Evolutionary conservation across 495 filamentous ascomycete species (phyloP).

Genomic region (Pyrenula massariospora): DNA sequence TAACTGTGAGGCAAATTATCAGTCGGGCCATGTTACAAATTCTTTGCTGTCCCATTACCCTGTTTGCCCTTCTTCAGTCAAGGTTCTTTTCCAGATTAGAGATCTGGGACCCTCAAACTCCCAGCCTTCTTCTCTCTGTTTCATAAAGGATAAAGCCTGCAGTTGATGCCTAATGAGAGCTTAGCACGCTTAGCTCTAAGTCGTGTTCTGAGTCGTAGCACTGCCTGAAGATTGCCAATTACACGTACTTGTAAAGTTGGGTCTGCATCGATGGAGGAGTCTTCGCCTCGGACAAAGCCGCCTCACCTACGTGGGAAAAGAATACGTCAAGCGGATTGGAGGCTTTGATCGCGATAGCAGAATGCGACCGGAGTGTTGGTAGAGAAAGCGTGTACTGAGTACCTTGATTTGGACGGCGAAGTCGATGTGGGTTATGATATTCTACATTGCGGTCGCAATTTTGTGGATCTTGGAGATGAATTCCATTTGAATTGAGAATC

Average conservation of each 20-base stretch:
- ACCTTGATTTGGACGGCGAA: conserved; percentile 10
- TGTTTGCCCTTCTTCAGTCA: neutral
- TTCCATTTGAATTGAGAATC: neutral
- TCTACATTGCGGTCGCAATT: conserved; percentile 16
- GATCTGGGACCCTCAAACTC: neutral
- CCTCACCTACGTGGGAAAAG: no score
- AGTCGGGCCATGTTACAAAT: neutral
- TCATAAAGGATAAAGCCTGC: conserved; percentile 31
- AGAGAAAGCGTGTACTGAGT: conserved; percentile 3
- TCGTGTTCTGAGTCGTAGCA: no score
- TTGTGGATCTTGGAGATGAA: conserved; percentile 26
- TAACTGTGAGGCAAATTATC: neutral
- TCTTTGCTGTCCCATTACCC: neutral
- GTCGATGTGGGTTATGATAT: conserved; percentile 32
- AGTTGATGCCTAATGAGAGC: conserved; percentile 22
- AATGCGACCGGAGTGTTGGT: neutral
- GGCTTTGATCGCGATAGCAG: no score
- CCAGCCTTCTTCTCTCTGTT: conserved; percentile 25
- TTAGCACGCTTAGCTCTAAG: neutral
- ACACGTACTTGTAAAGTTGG: conserved; percentile 3
- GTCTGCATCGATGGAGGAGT: conserved; percentile 1
- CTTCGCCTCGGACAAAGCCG: conserved; percentile 1
- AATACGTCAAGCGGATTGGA: no score
- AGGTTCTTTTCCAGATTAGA: neutral
- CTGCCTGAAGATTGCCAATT: neutral